Base-by-base conservation (phyloP, 306 rosid genomes). In the Glycine soja region DNA sequence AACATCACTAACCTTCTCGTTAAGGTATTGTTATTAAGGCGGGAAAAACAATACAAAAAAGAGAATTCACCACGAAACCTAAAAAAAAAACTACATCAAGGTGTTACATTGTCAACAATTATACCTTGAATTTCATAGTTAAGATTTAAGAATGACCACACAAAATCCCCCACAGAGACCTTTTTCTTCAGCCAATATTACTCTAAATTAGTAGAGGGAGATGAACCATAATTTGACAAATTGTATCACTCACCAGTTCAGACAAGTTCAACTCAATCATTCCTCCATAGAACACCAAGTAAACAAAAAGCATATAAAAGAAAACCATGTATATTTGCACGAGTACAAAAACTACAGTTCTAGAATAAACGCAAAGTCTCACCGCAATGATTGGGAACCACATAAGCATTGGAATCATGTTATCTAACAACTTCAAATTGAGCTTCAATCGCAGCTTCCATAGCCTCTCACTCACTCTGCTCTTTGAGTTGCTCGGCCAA, bases 381-480 rank as follows among this genome's bases (percentile, higher is more conserved):
- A 92, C 97, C 97, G 56, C 95, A 92, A 79, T 92, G 97, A 84
- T 46, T 90, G 11, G 97, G 97, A 80, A 90, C 90, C 15, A 89
- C 95, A 42, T 92, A 95, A 82, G 80, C 89, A 83, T 81, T 85
- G 79, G 82, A 76, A 81, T 80, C 81, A 52, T 95, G 93, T 85
- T 92, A 90, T 92, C 92, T 85, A 82, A 88, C 40, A 68, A 86
- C 86, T 86, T 90, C 93, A 59, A 87, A 88, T 62, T 85, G 84
- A 69, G 93, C 87, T 87, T 88, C 94, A 72, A 88, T 78, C 62
- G 81, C 81, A 67, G 93, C 89, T 73, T 90, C 92, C 86, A 92
- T 47, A 66, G 90, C 91, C 85, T 86, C 86, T 75, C 88, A 43
- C 81, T 84, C 83, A 50, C 75, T 84, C 88, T 85, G 89, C 79